Conservation (phyloP, 139 green algal species). For the Chlamydomonas sphaeroides region DNA sequence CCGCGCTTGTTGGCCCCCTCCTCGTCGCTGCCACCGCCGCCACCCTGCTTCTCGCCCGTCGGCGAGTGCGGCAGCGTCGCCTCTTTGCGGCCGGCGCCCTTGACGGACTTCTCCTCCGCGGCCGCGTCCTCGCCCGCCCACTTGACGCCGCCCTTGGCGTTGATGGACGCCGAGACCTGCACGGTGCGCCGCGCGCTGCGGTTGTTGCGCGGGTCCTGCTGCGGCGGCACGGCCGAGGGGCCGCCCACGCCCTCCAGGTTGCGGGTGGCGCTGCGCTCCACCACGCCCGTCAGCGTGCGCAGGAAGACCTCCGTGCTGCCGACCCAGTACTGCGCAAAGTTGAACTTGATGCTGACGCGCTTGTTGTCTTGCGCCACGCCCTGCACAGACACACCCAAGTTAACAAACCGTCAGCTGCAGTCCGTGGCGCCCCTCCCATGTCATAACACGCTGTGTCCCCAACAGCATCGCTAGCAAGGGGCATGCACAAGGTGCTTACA, state of each 20-base stretch:
- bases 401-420: no score
- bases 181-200: conserved; percentile 1
- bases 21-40: conserved; percentile 6
- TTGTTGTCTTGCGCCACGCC: conserved; percentile 40
- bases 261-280: not conserved
- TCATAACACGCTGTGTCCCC: no score
- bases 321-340: conserved; percentile 20
- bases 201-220: conserved; percentile 7
- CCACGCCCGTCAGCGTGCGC: conserved; percentile 14
- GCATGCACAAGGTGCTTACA: no score
- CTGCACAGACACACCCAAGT: not conserved
- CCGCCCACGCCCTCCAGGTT: no score
- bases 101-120: conserved; percentile 19
- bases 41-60: conserved; percentile 5
- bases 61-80: conserved; percentile 31
- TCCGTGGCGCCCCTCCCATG: no score
- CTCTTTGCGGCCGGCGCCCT: conserved; percentile 21
- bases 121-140: conserved; percentile 5
- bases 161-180: not conserved
- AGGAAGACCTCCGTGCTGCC: conserved; percentile 42
- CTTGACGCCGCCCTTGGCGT: conserved; percentile 37
- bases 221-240: not conserved
- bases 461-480: no score
- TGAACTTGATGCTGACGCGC: conserved; percentile 39
- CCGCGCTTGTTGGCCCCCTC: not conserved